Percentiles rank a stretch among this genome's conserved stretches.
These are phyloP conservation scores for Blastomyces silverae DNA, from an alignment of 2,329 filamentous ascomycete genomes.

Conservation along the genomic window DNA sequence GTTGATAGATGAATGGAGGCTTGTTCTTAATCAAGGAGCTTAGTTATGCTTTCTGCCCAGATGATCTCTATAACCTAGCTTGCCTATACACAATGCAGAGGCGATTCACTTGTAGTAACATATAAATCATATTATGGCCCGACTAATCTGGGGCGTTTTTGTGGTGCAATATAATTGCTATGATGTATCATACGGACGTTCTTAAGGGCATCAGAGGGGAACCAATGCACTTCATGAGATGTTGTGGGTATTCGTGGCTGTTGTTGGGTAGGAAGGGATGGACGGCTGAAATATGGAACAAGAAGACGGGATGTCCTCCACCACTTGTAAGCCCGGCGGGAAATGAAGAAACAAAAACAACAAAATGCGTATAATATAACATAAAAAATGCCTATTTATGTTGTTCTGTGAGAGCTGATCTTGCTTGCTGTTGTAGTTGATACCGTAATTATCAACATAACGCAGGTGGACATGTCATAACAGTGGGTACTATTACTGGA, in stretches of 20 bases:
- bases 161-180: too few species aligned
- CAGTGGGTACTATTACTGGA: neutral
- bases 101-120: neutral
- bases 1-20: too few species aligned
- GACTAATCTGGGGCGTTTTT: neutral
- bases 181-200: too few species aligned
- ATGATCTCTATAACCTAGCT: neutral
- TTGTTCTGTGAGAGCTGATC: neutral
- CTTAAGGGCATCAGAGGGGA: too few species aligned
- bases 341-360: neutral
- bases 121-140: neutral
- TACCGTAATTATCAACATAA: neutral
- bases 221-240: neutral
- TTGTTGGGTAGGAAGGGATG: neutral
- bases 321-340: neutral
- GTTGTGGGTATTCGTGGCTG: neutral
- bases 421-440: neutral
- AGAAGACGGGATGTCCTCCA: neutral
- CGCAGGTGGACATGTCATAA: neutral
- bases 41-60: neutral
- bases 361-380: neutral
- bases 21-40: too few species aligned
- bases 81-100: neutral
- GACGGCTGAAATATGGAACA: neutral
- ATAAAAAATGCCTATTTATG: conserved; percentile 4